Evolutionary conservation across 441 rosid species (phyloP), one percentile per base, ranked within the genome.

Genomic region (Euphorbia corollata): DNA sequence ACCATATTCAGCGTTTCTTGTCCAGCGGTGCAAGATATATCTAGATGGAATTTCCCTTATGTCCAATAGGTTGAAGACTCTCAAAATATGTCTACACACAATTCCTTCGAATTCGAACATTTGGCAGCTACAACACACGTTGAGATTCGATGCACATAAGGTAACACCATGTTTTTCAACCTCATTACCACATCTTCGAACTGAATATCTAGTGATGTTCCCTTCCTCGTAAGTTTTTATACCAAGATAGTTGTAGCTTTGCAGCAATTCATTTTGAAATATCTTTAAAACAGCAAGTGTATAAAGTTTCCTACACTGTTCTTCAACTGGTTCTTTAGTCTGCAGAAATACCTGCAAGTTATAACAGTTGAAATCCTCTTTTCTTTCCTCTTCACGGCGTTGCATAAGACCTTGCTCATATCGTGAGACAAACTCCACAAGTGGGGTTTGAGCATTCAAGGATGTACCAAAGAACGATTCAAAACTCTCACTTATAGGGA

Each of bases 51-150:
- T 72, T 73, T 92, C 98, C 73, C 83, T 74, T 32, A 87, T 73
- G 63, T 83, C 87, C 74, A 89, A 70, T 65, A 86, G 68, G 59
- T 86, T 83, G 75, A 87, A 86, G 69, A 92, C 85, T 75, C 85
- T 86, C 76, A 87, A 75, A 58, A 84, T 65, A 74, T 92, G 90
- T 67, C 93, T 82, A 68, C 96, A 89, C 47, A 92, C 79, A 59
- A 89, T 72, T 20, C 96, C 98, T 76, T 84, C 89, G 61, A 83
- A 88, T 79, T 92, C 96, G 70, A 92, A 92, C 91, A 89, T 86
- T 61, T 82, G 95, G 71, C 96, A 92, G 75, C 93, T 82, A 65
- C 98, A 92, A 71, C 84, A 82, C 62, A 80, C 85, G 67, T 77
- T 78, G 48, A 83, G 81, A 74, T 80, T 82, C 23, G 88, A 82